Base-by-base conservation (phyloP, 2,329 filamentous ascomycete species). In the Cordyceps farinosa region DNA sequence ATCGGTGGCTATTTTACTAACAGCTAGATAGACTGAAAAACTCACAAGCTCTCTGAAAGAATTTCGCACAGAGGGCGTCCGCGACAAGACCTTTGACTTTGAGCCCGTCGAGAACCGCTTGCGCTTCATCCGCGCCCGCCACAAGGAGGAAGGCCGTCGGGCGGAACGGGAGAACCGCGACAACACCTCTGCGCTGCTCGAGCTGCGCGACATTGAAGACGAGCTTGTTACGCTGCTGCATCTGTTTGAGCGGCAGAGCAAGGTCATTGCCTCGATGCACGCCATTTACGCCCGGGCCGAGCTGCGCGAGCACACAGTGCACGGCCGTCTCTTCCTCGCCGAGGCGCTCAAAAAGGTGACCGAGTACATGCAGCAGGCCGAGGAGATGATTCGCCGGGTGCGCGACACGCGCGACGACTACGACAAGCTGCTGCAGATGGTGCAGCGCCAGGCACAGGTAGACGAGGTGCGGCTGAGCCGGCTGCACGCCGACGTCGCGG, bases 381-480 rank as follows among this genome's bases (percentile, higher is more conserved):
- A 74, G 3, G 84, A 87, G 59, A 88, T 89, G 86, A 76, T 82
- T 7, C 76, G 80, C 42, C 77, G 84, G n/a, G 84, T 86, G 1
- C 79, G 82, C 13, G 76, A 77, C 3, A 86, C 85, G 2, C 79
- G 86, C 45, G 84, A 83, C 52, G 85, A 87, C 65, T 88, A 87
- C 66, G 85, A 87, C 67, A 87, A 87, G 66, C 78, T 89, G 5
- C 81, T 88, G 13, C 85, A 88, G 71, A 86, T 89, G 79, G 85
- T 87, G 47, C 86, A 88, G 69, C 84, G 86, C 17, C 85, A 88
- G 68, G 85, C 86, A 0, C 86, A 88, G 68, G 84, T 89, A 2
- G 85, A 88, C 68, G 86, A 89, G 70, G 85, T 87, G 9, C 82
- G 85, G 30, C 82, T 87, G 72, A 86, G 85, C 30, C 78, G 87